Conservation (phyloP, 2,329 filamentous ascomycete species). For the Delphinella strobiligena region DNA sequence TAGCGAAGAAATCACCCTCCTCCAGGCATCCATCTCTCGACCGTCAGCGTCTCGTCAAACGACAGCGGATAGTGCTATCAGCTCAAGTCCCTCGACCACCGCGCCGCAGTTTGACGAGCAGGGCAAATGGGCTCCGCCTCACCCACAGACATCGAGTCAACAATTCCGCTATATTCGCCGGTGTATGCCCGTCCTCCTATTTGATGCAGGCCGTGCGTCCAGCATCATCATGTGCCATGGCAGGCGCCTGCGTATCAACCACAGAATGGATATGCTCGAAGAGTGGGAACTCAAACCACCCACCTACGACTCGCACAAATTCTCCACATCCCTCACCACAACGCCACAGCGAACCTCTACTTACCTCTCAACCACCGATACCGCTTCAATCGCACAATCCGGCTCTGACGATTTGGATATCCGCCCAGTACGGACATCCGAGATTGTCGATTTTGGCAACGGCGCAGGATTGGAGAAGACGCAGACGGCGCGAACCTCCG, state of each 20-base stretch:
- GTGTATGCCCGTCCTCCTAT: constrained; percentile 33
- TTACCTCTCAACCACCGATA: background rate
- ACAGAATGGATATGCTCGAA: constrained; percentile 28
- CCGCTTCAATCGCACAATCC: background rate
- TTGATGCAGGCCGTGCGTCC: constrained; percentile 31
- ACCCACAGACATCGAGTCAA: constrained; percentile 23
- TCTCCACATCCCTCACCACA: constrained; percentile 9
- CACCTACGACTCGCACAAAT: constrained; percentile 29
- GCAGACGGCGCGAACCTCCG: background rate
- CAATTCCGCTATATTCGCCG: constrained; percentile 33
- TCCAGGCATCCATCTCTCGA: constrained; percentile 4
- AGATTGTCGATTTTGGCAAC: background rate
- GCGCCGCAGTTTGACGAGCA: constrained; percentile 17
- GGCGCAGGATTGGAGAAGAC: background rate
- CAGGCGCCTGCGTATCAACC: constrained; percentile 32
- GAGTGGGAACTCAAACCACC: constrained; percentile 32
- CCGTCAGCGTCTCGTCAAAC: constrained; percentile 15
- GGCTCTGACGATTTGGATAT: background rate
- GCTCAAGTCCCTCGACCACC: constrained; percentile 10
- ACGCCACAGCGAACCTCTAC: background rate
- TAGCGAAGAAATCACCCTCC: constrained; percentile 15
- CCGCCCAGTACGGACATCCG: background rate
- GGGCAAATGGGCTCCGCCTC: constrained; percentile 24
- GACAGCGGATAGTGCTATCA: constrained; percentile 14
- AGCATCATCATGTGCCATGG: constrained; percentile 32